Percentiles rank a stretch among this genome's conserved stretches.
These are phyloP conservation scores for Salix purpurea DNA, from an alignment of 345 rosid genomes.

Conservation along the genomic window DNA sequence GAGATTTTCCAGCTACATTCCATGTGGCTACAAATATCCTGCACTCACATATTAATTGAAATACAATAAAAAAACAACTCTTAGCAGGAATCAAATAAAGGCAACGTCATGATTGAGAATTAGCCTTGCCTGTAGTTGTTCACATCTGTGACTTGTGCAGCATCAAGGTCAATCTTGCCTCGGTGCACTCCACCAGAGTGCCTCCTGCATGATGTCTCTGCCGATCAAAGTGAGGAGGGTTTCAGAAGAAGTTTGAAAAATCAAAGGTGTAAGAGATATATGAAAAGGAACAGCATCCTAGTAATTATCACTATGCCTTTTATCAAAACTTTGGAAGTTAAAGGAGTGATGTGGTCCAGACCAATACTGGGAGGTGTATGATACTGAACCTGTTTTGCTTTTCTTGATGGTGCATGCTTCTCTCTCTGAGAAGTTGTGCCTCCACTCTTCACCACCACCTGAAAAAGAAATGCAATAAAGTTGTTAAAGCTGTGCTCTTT, in stretches of 20 bases:
- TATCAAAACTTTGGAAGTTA: constrained; percentile 3
- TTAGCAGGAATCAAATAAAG: constrained; percentile 5
- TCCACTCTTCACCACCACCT: constrained; percentile 76
- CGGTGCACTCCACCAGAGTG: constrained; percentile 47
- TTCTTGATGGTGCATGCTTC: constrained; percentile 86
- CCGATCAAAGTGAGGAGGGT: constrained; percentile 4
- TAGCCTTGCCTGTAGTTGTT: constrained; percentile 52
- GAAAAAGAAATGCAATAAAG: constrained; percentile 50
- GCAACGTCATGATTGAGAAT: neutral
- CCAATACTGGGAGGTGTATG: constrained; percentile 17
- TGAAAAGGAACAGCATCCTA: neutral
- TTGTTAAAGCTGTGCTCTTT: constrained; percentile 54
- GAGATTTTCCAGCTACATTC: constrained; percentile 98
- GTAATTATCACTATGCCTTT: constrained; percentile 6
- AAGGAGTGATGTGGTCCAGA: constrained; percentile 36
- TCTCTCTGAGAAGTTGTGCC: constrained; percentile 59
- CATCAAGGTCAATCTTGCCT: constrained; percentile 57
- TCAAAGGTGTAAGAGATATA: neutral
- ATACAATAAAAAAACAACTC: neutral
- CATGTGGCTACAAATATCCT: constrained; percentile 94
- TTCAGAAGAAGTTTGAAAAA: constrained; percentile 9
- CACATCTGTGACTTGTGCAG: constrained; percentile 56
- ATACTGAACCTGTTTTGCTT: constrained; percentile 73
- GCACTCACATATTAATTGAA: constrained; percentile 9
- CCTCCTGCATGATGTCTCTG: constrained; percentile 55